Evolutionary conservation across 2,329 filamentous ascomycete species (phyloP).

Genomic region (Coniochaeta prunicola): DNA sequence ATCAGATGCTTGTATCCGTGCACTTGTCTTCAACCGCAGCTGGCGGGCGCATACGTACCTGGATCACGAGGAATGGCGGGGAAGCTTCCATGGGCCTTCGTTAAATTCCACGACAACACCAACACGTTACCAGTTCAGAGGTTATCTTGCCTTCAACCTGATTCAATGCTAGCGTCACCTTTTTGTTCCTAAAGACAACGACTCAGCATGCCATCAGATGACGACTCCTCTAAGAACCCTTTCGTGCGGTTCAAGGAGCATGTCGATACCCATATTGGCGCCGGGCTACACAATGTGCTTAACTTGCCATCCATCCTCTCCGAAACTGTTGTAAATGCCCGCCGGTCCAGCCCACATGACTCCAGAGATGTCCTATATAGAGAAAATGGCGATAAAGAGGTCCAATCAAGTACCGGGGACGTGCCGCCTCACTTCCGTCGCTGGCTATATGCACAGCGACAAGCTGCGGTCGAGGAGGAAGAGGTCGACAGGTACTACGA

Average conservation of each 20-base stretch:
- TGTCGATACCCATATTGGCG: conserved; percentile 24
- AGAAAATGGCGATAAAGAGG: not conserved
- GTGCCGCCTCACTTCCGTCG: not conserved
- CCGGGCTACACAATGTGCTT: conserved; percentile 13
- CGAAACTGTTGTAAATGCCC: conserved; percentile 4
- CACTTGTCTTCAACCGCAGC: not conserved
- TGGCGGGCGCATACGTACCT: too few species aligned
- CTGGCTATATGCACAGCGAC: not conserved
- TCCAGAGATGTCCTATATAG: not conserved
- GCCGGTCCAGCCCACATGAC: conserved; percentile 7
- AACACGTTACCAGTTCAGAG: not conserved
- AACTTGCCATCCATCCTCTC: conserved; percentile 11
- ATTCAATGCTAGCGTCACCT: not conserved
- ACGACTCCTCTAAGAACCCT: not conserved
- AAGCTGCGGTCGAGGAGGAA: not conserved
- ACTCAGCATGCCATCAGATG: not conserved
- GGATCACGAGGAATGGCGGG: conserved; percentile 1
- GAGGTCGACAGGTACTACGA: not conserved
- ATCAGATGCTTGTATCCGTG: not conserved
- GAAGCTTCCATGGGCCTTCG: not conserved
- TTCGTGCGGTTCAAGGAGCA: conserved; percentile 16
- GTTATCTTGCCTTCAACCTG: not conserved
- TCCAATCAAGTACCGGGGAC: not conserved
- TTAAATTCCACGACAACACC: not conserved
- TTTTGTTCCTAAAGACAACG: not conserved